These are phyloP conservation scores for Tagetes erecta DNA, from an alignment of 129 eudicot genomes.

Conservation along the genomic window DNA sequence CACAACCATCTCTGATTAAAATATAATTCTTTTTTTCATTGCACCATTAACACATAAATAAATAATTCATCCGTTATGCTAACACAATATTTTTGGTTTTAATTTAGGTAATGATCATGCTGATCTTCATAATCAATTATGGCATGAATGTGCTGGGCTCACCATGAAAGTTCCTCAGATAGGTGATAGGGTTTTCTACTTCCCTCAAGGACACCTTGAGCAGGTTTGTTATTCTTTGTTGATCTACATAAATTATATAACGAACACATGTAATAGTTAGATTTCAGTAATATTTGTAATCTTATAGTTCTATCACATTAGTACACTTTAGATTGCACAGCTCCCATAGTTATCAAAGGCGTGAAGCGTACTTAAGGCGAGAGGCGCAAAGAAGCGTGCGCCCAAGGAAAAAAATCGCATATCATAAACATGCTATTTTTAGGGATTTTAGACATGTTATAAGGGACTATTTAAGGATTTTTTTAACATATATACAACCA, in stretches of 20 bases:
- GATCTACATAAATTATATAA: neutral
- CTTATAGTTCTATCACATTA: neutral
- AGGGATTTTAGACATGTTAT: too few species aligned
- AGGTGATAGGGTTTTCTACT: conserved; percentile 42
- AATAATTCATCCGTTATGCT: neutral
- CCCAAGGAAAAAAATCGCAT: too few species aligned
- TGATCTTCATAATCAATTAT: conserved; percentile 32
- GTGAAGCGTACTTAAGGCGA: too few species aligned
- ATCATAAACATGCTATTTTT: too few species aligned
- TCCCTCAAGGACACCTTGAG: conserved; percentile 46
- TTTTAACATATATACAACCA: too few species aligned
- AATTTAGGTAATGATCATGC: conserved; percentile 25
- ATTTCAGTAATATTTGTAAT: conserved; percentile 9
- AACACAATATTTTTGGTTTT: neutral
- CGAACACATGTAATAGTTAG: conserved; percentile 1
- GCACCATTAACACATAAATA: neutral
- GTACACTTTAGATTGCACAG: neutral
- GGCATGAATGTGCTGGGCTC: conserved; percentile 42
- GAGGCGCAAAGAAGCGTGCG: too few species aligned
- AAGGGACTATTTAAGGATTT: too few species aligned
- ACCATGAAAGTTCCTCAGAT: conserved; percentile 24
- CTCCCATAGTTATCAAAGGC: neutral
- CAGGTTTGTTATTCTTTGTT: conserved; percentile 29
- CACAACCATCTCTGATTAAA: neutral
- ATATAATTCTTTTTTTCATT: neutral